These are phyloP conservation scores for Trichoderma simmonsii DNA, from an alignment of 2,329 filamentous ascomycete genomes.

Conservation along the genomic window DNA sequence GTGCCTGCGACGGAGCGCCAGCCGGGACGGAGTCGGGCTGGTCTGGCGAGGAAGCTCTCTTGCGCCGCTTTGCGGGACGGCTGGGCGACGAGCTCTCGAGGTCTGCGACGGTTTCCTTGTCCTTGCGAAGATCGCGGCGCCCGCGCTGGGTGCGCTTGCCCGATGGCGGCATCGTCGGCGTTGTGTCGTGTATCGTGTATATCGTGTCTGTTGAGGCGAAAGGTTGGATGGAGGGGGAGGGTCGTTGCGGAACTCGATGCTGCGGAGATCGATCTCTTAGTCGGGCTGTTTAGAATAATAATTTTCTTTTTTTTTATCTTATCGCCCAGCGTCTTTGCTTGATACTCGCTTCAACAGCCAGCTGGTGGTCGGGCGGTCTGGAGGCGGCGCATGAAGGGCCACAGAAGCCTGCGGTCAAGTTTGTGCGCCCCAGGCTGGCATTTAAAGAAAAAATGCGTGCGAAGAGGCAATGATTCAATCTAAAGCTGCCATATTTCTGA, in stretches of 20 bases:
- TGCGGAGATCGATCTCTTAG: conserved; percentile 3
- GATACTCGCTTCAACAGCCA: not conserved
- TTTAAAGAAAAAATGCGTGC: conserved; percentile 10
- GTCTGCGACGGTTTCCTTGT: conserved; percentile 33
- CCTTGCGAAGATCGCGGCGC: conserved; percentile 40
- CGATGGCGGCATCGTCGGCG: conserved; percentile 33
- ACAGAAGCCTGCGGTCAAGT: conserved; percentile 14
- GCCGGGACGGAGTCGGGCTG: conserved; percentile 21
- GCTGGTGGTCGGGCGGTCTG: not conserved
- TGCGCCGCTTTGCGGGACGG: conserved; percentile 62
- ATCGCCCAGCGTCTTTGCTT: not conserved
- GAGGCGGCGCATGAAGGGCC: conserved; percentile 5
- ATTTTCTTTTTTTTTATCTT: not conserved
- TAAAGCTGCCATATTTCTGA: conserved; percentile 8
- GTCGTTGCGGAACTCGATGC: not conserved
- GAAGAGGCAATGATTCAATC: conserved; percentile 9
- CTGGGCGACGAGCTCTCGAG: conserved; percentile 56
- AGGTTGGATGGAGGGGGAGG: not conserved
- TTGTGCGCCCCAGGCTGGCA: conserved; percentile 15
- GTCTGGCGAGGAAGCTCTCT: conserved; percentile 42
- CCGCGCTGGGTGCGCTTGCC: conserved; percentile 37
- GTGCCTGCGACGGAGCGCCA: conserved; percentile 32
- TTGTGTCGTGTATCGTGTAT: not conserved
- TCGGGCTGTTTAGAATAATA: not conserved
- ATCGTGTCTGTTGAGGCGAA: not conserved